phyloP scores from a whole-genome alignment of 176 grass and related monocot species.

The Puccinellia tenuiflora region DNA sequence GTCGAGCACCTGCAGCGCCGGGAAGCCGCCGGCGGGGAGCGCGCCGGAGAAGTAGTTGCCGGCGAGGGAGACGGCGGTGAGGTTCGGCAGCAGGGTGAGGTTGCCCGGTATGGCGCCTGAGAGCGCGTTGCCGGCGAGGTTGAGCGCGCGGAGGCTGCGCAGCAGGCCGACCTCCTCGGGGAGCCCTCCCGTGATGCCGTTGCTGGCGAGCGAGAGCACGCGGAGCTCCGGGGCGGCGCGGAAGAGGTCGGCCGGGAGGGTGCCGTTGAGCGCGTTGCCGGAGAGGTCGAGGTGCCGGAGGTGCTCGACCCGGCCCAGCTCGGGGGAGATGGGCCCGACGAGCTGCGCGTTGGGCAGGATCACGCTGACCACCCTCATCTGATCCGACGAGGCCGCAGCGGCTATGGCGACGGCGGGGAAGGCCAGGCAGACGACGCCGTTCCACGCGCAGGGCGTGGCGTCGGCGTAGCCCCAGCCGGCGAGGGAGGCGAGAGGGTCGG shows the following conservation, averaged over 20 bases:
- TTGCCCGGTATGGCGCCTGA: slow-evolving; percentile 46
- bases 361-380: slow-evolving; percentile 55
- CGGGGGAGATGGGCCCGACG: slow-evolving; percentile 45
- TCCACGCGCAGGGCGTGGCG: slow-evolving; percentile 76
- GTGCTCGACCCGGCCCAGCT: slow-evolving; percentile 64
- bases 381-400: not conserved
- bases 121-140: slow-evolving; percentile 83
- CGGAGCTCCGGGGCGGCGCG: slow-evolving; percentile 59
- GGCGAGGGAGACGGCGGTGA: slow-evolving; percentile 63
- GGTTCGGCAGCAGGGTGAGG: slow-evolving; percentile 62
- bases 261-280: slow-evolving; percentile 75
- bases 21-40: slow-evolving; percentile 42
- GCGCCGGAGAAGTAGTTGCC: slow-evolving; percentile 69
- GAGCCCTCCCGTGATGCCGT: slow-evolving; percentile 57
- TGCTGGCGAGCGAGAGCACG: slow-evolving; percentile 70
- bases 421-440: slow-evolving; percentile 66
- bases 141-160: slow-evolving; percentile 55
- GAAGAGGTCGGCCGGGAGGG: slow-evolving; percentile 43
- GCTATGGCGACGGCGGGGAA: slow-evolving; percentile 6
- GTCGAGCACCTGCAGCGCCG: slow-evolving; percentile 59
- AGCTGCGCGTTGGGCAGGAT: slow-evolving; percentile 74
- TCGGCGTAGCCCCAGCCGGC: slow-evolving; percentile 57
- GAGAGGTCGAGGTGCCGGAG: slow-evolving; percentile 91
- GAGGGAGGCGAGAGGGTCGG: slow-evolving; percentile 61
- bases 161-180: slow-evolving; percentile 44